These are phyloP conservation scores for Selenicereus undatus DNA, from an alignment of 148 eudicot genomes.

Conservation along the genomic window DNA sequence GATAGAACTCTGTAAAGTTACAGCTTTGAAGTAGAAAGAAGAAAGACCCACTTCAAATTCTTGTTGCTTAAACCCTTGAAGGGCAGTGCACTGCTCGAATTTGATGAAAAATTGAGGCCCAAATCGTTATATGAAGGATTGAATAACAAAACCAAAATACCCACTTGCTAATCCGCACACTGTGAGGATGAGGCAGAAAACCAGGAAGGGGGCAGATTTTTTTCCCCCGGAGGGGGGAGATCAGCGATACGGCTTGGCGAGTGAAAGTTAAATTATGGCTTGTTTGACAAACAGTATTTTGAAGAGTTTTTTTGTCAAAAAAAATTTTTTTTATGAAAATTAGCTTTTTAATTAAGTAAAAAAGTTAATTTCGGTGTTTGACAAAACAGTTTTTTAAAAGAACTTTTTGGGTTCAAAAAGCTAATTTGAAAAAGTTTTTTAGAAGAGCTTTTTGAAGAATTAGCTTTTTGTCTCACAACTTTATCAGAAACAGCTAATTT, in stretches of 20 bases:
- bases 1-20: neutral
- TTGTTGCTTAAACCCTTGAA: neutral
- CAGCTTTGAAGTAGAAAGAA: neutral
- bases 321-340: no score
- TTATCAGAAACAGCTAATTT: no score
- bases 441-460: no score
- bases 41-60: constrained; percentile 2
- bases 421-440: no score
- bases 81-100: neutral
- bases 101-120: neutral
- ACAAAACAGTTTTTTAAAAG: no score
- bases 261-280: neutral
- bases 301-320: no score
- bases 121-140: neutral
- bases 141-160: neutral
- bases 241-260: neutral
- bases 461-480: no score
- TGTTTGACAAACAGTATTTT: no score
- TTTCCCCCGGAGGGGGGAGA: neutral
- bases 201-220: neutral
- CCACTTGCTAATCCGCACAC: neutral
- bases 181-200: neutral
- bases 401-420: no score
- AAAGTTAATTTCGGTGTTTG: no score
- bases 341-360: no score